Evolutionary conservation across 352 stramenopile genomes (phyloP), one percentile per base, ranked within the genome.

Genomic region (Phytopythium aichiense): DNA sequence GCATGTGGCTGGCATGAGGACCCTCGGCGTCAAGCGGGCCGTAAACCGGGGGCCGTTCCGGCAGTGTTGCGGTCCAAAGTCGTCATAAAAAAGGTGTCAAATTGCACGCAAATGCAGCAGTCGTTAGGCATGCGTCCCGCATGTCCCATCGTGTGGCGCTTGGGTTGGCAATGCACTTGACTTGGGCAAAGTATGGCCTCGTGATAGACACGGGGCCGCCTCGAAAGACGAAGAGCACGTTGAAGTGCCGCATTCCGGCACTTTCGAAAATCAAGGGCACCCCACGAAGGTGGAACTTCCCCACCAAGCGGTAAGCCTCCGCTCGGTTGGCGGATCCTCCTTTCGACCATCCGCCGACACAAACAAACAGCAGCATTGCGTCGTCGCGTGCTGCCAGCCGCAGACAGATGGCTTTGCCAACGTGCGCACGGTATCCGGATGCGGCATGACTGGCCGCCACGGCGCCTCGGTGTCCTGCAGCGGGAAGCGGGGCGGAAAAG

Each of bases 161-260:
- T 38, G 33, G 38, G 38, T 45, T 45, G 38, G 16, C 12, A n/a
- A 45, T 7, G 12, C 1, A 45, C 18, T 23, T 49, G 42, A 49
- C 42, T 49, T 28, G 42, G 9, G 7, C 13, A 49, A 49, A 13
- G 42, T 49, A 49, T 49, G 7, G 0, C 2, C 7, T 54, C 23
- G 48, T 54, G 48, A 59, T 37, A 59, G 54, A 43, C 54, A 59
- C 37, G 54, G 15, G 38, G 31, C 53, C 13, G 31, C 2, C 22
- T 30, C 3, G 25, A 3, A 30, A 1, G 2, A 31, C 28, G 28
- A 31, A 31, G 35, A 8, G 0, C 48, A 54, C 23, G 48, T 54
- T 54, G 48, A 54, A 54, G 48, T 54, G 48, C 23, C 48, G 23
- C 12, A 31, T 37, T 37, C 6, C 22, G 28, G 9, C 48, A 20